A percentile compares a stretch with the other conserved stretches of the same genome.
Conservation (phyloP, 2,329 filamentous ascomycete genomes). For the Meredithiella fracta region DNA sequence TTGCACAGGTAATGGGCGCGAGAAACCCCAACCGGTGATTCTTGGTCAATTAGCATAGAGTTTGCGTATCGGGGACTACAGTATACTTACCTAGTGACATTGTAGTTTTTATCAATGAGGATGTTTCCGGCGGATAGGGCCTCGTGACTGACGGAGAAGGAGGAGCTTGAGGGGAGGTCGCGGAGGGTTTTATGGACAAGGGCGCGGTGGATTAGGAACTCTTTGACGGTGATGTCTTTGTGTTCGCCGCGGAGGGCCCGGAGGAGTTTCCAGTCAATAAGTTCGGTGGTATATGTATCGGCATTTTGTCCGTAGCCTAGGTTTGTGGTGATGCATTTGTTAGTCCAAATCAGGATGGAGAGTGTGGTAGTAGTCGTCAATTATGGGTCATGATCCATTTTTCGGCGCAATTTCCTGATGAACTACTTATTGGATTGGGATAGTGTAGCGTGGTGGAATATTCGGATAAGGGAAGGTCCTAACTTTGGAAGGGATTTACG, state of each 20-base stretch:
- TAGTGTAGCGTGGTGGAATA: not conserved
- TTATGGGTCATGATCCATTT: no score
- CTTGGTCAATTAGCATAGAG: not conserved
- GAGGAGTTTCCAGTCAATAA: constrained; percentile 10
- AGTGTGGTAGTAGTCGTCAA: no score
- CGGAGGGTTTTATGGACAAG: constrained; percentile 9
- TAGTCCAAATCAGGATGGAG: not conserved
- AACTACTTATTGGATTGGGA: no score
- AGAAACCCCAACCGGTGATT: constrained; percentile 12
- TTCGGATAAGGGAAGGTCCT: not conserved
- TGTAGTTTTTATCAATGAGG: constrained; percentile 8
- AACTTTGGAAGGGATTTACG: constrained; percentile 3
- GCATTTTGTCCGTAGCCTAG: constrained; percentile 9
- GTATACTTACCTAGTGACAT: constrained; percentile 5
- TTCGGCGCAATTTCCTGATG: no score
- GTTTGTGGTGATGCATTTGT: not conserved
- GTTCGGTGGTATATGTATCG: constrained; percentile 8
- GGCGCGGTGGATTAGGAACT: constrained; percentile 5
- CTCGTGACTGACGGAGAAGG: constrained; percentile 12
- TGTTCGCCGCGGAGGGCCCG: not conserved
- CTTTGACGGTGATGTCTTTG: constrained; percentile 2
- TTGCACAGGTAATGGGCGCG: constrained; percentile 8
- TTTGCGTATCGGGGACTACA: not conserved
- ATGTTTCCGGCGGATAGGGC: constrained; percentile 9
- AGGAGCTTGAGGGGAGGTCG: constrained; percentile 4